These are phyloP conservation scores for Sutorius eximius DNA, from an alignment of 1,284 basidiomycete genomes.

Conservation along the genomic window DNA sequence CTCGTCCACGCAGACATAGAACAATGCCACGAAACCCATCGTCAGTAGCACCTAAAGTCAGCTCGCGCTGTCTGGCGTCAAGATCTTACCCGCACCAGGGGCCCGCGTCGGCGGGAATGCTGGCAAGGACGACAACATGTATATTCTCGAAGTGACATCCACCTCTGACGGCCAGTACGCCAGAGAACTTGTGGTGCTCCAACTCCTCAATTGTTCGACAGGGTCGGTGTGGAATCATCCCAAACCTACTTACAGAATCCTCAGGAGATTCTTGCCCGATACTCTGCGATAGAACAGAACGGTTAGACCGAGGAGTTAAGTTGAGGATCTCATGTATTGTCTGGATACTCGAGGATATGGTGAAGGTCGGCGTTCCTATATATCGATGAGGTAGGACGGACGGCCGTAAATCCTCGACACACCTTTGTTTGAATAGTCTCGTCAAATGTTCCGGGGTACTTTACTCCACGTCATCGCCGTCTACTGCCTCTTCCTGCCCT, in stretches of 20 bases:
- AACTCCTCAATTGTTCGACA: slow-evolving; percentile 5
- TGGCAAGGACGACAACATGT: slow-evolving; percentile 64
- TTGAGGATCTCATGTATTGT: slow-evolving; percentile 6
- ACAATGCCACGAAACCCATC: slow-evolving; percentile 37
- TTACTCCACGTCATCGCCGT: slow-evolving; percentile 27
- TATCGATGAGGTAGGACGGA: slow-evolving; percentile 11
- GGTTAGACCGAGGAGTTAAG: slow-evolving; percentile 5
- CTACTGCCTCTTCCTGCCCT: slow-evolving; percentile 29
- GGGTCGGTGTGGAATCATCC: slow-evolving; percentile 35
- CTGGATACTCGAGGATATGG: slow-evolving; percentile 53
- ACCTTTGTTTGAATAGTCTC: slow-evolving; percentile 62
- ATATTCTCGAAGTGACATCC: slow-evolving; percentile 64
- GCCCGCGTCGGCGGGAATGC: slow-evolving; percentile 47
- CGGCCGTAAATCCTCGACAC: slow-evolving; percentile 5
- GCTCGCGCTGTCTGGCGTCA: slow-evolving; percentile 59
- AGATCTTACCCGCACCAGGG: slow-evolving; percentile 69
- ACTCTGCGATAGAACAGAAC: slow-evolving; percentile 4
- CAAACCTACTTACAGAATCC: slow-evolving; percentile 49
- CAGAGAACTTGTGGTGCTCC: background rate
- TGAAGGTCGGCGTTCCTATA: slow-evolving; percentile 59
- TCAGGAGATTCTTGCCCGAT: slow-evolving; percentile 48
- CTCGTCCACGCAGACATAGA: slow-evolving; percentile 75
- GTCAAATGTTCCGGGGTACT: background rate
- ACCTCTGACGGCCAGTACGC: slow-evolving; percentile 48
- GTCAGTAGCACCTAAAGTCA: slow-evolving; percentile 63